Evolutionary conservation across 176 grass and related monocot species (phyloP), one percentile per base, ranked within the genome.

Genomic region (Oryza brachyantha): DNA sequence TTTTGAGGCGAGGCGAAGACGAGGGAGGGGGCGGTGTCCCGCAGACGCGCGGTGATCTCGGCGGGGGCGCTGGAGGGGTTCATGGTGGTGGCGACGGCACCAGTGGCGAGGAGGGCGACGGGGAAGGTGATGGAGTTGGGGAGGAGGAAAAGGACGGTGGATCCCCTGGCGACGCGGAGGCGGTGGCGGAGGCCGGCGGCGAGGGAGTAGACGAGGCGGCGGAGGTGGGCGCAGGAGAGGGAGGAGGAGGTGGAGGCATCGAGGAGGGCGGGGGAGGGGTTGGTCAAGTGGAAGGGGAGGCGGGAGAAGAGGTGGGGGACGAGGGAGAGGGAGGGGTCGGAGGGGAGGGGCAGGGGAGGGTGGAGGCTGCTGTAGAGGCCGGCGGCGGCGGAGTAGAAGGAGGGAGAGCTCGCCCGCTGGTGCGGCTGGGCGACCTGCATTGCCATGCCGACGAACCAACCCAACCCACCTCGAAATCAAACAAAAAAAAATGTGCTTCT

Each of bases 231-330:
- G 52, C 52, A 13, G 52, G 52, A 22, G 52, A 57, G 2, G 19
- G 52, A 7, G n/a, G 52, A 1, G 52, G 52, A 21, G n/a, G 52
- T 57, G 52, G 52, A 7, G n/a, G 52, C 52, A 3, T 57, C 52
- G 8, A 57, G 2, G 52, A 57, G 50, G 21, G 50, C 10, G 17
- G 48, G 17, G 10, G 17, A 57, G 61, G 25, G 79, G 64, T 70
- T 63, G 76, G 82, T 64, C 3, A 28, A 22, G 76, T 82, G 70
- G 4, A 28, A 22, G 14, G 93, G 94, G 3, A 78, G 7, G 68
- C 39, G 83, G 65, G 91, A 78, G 87, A 94, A 84, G 69, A 97
- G 66, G 79, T 88, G 91, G 28, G 87, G 89, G 14, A 92, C 89
- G 75, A 94, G 72, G 78, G 90, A 90, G 68, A 84, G 80, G 42